These are phyloP conservation scores for Kwoniella sp. DNA, from an alignment of 768 basidiomycete genomes.

Conservation along the genomic window DNA sequence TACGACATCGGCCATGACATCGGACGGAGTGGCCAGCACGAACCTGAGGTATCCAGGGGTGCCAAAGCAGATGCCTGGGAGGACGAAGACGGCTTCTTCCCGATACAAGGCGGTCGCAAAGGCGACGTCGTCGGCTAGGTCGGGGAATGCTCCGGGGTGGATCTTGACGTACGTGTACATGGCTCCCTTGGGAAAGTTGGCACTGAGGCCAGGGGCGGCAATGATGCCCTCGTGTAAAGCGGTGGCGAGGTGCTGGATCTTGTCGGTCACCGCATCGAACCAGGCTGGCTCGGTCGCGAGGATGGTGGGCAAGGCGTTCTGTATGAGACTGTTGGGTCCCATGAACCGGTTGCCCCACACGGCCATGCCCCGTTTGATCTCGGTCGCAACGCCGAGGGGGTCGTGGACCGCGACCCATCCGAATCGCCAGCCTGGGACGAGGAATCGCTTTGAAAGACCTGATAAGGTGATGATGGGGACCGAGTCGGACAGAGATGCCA, in stretches of 20 bases:
- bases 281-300: constrained; percentile 34
- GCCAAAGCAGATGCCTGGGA: constrained; percentile 45
- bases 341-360: constrained; percentile 49
- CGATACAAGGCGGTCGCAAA: constrained; percentile 42
- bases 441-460: constrained; percentile 51
- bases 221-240: constrained; percentile 17
- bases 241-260: constrained; percentile 24
- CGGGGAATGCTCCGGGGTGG: constrained; percentile 27
- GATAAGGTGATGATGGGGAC: constrained; percentile 49
- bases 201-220: constrained; percentile 34
- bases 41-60: constrained; percentile 41
- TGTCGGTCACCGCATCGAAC: constrained; percentile 38
- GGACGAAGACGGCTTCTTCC: constrained; percentile 45
- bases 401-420: constrained; percentile 51
- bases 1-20: constrained; percentile 41
- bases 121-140: constrained; percentile 39
- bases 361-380: constrained; percentile 38
- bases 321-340: constrained; percentile 45
- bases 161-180: constrained; percentile 45
- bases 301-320: constrained; percentile 42
- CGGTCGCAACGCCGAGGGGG: constrained; percentile 39
- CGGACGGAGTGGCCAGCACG: constrained; percentile 38
- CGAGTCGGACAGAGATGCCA: constrained; percentile 41
- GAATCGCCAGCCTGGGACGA: constrained; percentile 50
- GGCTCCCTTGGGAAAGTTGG: constrained; percentile 33